Conservation (phyloP, 2,329 filamentous ascomycete species). For the Daldinia sp. region DNA sequence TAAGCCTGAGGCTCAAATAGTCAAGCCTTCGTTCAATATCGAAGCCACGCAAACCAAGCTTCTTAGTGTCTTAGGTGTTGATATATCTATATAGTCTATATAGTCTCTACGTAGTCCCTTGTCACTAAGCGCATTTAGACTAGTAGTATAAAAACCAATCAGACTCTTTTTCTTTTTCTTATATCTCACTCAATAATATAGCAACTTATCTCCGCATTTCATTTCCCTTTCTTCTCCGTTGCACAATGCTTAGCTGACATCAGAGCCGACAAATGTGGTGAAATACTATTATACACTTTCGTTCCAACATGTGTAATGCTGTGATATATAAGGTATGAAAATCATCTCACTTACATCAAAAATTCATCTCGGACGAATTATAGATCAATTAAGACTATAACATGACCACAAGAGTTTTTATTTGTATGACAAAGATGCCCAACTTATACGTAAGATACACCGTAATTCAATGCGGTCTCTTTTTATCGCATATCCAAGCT, state of each 20-base stretch:
- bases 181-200: neutral
- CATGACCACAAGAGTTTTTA: neutral
- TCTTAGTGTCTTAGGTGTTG: slow-evolving; percentile 10
- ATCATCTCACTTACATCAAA: slow-evolving; percentile 1
- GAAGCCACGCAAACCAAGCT: slow-evolving; percentile 12
- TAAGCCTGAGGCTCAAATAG: slow-evolving; percentile 18
- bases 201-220: neutral
- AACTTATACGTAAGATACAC: slow-evolving; percentile 18
- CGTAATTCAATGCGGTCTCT: slow-evolving; percentile 14
- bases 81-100: neutral
- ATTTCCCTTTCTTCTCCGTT: neutral
- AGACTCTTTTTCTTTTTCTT: neutral
- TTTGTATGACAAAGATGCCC: slow-evolving; percentile 7
- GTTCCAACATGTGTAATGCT: neutral
- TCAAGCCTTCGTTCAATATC: neutral
- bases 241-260: slow-evolving; percentile 6
- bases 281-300: neutral
- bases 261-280: neutral
- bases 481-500: slow-evolving; percentile 34
- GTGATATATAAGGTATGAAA: neutral
- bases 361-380: neutral
- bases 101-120: neutral
- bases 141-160: neutral
- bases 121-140: neutral
- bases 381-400: neutral